Evolutionary conservation across 108 stramenopile genomes (phyloP), one percentile per base, ranked within the genome.

Genomic region (Skeletonema grethae): DNA sequence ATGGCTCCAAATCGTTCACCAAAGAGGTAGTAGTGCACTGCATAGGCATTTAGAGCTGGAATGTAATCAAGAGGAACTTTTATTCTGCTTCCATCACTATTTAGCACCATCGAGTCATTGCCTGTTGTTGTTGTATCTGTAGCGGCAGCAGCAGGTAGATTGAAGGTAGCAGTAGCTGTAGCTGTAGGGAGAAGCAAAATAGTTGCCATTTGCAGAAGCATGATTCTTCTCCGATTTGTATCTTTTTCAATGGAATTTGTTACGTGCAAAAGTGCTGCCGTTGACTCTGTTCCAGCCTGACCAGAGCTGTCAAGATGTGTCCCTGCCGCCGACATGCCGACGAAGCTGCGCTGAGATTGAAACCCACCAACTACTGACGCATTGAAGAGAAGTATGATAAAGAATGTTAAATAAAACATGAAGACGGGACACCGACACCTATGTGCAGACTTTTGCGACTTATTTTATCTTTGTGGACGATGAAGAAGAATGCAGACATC

Each of bases 1-100:
- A 89, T 76, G n/a, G 84, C 88, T 3, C 80, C 41, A 67, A 88
- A 86, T 38, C 45, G 18, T 38, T 74, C 75, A 7, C 75, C 83
- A 31, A 76, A 81, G 24, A 88, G 80, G 45, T 48, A 61, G 45
- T 82, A 88, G 61, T 68, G 70, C 29, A 84, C 69, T 7, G 85
- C 29, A 36, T 80, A 81, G 7, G 78, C 82, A 28, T 64, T 48
- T 32, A 81, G 63, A 11, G 81, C 39, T 48, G 69, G 41, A 29
- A 77, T 72, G 58, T 58, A 82, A 46, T 76, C 53, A 9, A 85
- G 55, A 30, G 83, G 84, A 24, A 85, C 61, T 60, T 70, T 57
- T 50, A 83, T 39, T 16, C 35, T 20, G 5, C 43, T 56, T 30
- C 35, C 34, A 32, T 75, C 67, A 67, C 31, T n/a, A n/a, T 61